Conservation (phyloP, 1,284 basidiomycete genomes). For the Sporisorium exsertum region DNA sequence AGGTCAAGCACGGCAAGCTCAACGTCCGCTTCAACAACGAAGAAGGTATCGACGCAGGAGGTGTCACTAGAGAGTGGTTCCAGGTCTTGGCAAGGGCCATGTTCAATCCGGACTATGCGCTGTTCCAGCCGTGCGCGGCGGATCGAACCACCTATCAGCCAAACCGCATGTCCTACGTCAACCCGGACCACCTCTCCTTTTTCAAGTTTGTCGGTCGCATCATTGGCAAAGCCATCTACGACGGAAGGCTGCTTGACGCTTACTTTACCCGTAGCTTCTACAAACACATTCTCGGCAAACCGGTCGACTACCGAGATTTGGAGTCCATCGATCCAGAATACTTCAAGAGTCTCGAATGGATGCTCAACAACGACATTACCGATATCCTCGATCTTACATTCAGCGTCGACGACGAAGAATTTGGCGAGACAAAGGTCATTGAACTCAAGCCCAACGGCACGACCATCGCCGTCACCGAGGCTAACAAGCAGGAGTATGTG, state of each 20-base stretch:
- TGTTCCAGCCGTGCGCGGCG: slow-evolving; percentile 90
- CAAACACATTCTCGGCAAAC: slow-evolving; percentile 67
- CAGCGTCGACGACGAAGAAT: slow-evolving; percentile 88
- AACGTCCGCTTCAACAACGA: slow-evolving; percentile 97
- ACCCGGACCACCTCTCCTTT: slow-evolving; percentile 93
- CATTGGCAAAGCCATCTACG: slow-evolving; percentile 93
- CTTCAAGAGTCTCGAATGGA: slow-evolving; percentile 78
- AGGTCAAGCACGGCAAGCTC: slow-evolving; percentile 97
- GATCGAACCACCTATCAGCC: slow-evolving; percentile 95
- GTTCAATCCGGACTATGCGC: slow-evolving; percentile 99
- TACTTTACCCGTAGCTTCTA: slow-evolving; percentile 81
- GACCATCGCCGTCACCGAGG: slow-evolving; percentile 73
- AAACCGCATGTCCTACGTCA: slow-evolving; percentile 85
- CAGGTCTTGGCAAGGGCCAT: slow-evolving; percentile 96
- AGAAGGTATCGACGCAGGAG: slow-evolving; percentile 97
- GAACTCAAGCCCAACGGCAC: slow-evolving; percentile 65
- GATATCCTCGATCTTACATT: slow-evolving; percentile 82
- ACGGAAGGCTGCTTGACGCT: slow-evolving; percentile 93
- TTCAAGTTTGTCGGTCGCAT: slow-evolving; percentile 99
- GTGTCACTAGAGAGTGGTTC: slow-evolving; percentile 98
- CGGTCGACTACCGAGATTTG: slow-evolving; percentile 66
- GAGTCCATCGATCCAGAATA: slow-evolving; percentile 75
- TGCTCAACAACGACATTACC: slow-evolving; percentile 74
- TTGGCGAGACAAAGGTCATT: slow-evolving; percentile 65
- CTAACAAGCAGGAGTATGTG: slow-evolving; percentile 97